Base-by-base conservation (phyloP, 1,139 yeast species). In the Sugiyamaella neomexicana region DNA sequence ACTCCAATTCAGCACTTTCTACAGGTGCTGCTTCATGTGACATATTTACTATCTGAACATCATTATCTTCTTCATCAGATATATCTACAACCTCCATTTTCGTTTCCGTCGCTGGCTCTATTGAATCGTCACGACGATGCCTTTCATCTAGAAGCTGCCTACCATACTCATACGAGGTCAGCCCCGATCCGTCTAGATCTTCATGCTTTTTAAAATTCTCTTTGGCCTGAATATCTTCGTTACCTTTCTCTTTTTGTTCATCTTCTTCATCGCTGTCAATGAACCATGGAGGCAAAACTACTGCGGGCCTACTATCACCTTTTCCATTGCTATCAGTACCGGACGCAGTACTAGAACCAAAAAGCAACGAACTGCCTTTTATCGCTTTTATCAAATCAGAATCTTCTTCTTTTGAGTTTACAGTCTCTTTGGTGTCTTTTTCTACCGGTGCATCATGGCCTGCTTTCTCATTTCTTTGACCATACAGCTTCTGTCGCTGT, bases 401-500 rank as follows among this genome's bases (percentile, higher is more conserved):
- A 13, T 44, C 23, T 12, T 44, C 47, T 12, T 36, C 42, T 2
- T 20, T 20, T 20, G 25, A 20, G 5, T 20, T 20, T 20, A n/a
- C n/a, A n/a, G 25, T 42, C 8, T 16, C 13, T 20, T 40, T 15
- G n/a, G n/a, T n/a, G 5, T 40, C 12, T 42, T 37, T 16, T 39
- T 17, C 12, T 5, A 8, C 42, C 7, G 2, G 13, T 17, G n/a
- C 4, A 4, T 2, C n/a, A 5, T n/a, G 23, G 2, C 9, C 38
- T 13, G 38, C 27, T 15, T 41, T 23, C 10, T 34, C 57, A 56
- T 32, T 57, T 15, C 41, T 55, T 42, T 57, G 50, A 27, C 60
- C 60, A 48, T 66, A 67, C 23, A 40, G 25, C 44, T 58, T 50
- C 31, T 63, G 58, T 15, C 72, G 61, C 43, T 64, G 62, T 2